Evolutionary conservation across 805 yeast genomes (phyloP).

Genomic region (Kodamaea restingae): DNA sequence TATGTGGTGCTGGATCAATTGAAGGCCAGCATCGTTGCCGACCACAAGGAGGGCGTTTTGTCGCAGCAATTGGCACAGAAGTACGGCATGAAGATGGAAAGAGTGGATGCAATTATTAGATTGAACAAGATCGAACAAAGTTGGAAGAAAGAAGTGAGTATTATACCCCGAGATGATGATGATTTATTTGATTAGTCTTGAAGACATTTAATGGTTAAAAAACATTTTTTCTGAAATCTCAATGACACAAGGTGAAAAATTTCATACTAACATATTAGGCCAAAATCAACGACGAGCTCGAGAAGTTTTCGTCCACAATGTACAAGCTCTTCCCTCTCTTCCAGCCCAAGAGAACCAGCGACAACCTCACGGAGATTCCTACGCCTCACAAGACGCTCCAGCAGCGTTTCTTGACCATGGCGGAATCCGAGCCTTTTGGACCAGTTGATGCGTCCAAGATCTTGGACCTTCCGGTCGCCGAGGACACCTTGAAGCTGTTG

Average conservation of each 20-base stretch:
- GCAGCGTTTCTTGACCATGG: constrained; percentile 81
- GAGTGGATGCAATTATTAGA: constrained; percentile 83
- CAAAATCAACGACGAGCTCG: constrained; percentile 42
- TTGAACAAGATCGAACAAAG: constrained; percentile 61
- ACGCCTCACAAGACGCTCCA: constrained; percentile 77
- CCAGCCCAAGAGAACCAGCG: constrained; percentile 40
- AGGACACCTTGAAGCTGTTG: constrained; percentile 65
- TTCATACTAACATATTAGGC: constrained; percentile 15
- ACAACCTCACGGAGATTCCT: constrained; percentile 91
- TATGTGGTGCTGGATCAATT: constrained; percentile 53
- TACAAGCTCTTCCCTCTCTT: constrained; percentile 80
- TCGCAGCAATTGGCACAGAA: constrained; percentile 73
- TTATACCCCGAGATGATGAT: constrained; percentile 29
- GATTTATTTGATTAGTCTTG: constrained; percentile 76
- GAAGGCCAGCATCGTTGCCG: constrained; percentile 57
- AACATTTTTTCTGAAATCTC: constrained; percentile 16
- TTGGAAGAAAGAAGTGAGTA: constrained; percentile 60
- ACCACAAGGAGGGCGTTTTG: constrained; percentile 50
- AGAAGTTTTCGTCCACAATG: constrained; percentile 57
- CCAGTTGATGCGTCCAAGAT: constrained; percentile 91
- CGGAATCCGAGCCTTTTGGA: constrained; percentile 94
- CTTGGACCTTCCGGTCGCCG: constrained; percentile 84
- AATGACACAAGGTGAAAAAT: background rate
- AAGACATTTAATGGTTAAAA: constrained; percentile 64
- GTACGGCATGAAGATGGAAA: constrained; percentile 75